A percentile compares a stretch with the other conserved stretches of the same genome.
These are phyloP conservation scores for Sordariomycetes sp. DNA, from an alignment of 2,329 filamentous ascomycete genomes.

Conservation along the genomic window DNA sequence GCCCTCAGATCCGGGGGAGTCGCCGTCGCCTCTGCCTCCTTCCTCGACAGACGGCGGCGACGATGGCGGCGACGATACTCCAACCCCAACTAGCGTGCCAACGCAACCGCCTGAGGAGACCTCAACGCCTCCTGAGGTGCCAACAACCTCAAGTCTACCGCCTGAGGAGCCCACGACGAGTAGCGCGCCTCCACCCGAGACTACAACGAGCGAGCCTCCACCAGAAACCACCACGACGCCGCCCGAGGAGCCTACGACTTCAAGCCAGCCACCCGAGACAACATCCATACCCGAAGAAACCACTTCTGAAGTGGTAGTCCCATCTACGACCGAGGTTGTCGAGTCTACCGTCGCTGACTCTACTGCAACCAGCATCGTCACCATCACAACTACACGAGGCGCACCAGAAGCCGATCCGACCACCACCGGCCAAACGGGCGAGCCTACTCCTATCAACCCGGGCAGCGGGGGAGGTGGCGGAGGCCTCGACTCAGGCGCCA, in stretches of 20 bases:
- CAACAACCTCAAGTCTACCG: slow-evolving; percentile 1
- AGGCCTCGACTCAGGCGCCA: slow-evolving; percentile 53
- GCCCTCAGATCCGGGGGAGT: too few relatives aligned
- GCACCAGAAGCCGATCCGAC: neutral
- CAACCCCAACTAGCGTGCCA: neutral
- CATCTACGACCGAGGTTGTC: neutral
- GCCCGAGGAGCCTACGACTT: neutral
- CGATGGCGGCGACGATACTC: neutral
- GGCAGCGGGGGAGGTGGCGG: slow-evolving; percentile 16
- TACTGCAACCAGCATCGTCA: slow-evolving; percentile 5
- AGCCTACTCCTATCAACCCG: slow-evolving; percentile 17
- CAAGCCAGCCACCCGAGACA: neutral
- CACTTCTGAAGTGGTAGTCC: neutral
- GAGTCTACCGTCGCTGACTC: neutral
- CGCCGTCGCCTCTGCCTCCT: too few relatives aligned
- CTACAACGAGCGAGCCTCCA: slow-evolving; percentile 6
- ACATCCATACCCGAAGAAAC: slow-evolving; percentile 1
- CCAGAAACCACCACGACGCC: slow-evolving; percentile 5
- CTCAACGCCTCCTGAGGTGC: too few relatives aligned
- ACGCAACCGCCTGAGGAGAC: slow-evolving; percentile 5
- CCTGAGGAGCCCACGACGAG: slow-evolving; percentile 3
- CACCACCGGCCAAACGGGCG: slow-evolving; percentile 14
- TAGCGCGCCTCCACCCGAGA: slow-evolving; percentile 8
- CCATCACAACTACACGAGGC: slow-evolving; percentile 4
- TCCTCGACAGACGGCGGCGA: neutral